Evolutionary conservation across 2,329 filamentous ascomycete species (phyloP).

Genomic region (Sarocladium brachiariae): DNA sequence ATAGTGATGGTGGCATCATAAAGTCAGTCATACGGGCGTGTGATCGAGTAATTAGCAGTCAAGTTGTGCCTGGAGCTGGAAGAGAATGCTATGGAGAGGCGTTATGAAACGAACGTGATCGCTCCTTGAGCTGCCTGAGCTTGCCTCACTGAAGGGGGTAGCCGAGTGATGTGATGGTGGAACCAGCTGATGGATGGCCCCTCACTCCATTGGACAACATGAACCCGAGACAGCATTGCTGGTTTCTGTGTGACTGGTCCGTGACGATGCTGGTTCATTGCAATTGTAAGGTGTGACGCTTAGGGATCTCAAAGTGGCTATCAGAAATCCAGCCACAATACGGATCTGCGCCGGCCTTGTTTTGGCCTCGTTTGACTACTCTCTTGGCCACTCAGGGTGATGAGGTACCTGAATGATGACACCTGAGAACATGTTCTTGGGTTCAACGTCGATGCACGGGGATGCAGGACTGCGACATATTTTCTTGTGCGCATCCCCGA

Average conservation of each 20-base stretch:
- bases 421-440: not conserved
- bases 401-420: not conserved
- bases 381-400: not conserved
- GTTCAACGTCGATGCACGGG: not conserved
- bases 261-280: not conserved
- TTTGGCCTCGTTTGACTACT: too few species aligned
- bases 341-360: not conserved
- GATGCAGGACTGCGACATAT: not conserved
- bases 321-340: not conserved
- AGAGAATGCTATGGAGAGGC: too few species aligned
- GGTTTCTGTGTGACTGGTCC: not conserved
- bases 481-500: not conserved
- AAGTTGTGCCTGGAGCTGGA: too few species aligned
- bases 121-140: too few species aligned
- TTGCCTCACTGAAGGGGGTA: slow-evolving; percentile 4
- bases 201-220: too few species aligned
- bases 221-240: slow-evolving; percentile 1
- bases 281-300: not conserved
- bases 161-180: not conserved
- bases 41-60: too few species aligned
- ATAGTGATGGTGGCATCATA: too few species aligned
- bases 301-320: not conserved
- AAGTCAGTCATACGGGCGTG: too few species aligned
- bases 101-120: too few species aligned
- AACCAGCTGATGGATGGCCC: too few species aligned